Percentiles rank a stretch among this genome's conserved stretches.
Conservation (phyloP, 1,284 basidiomycete genomes). For the Vanrija sp. region DNA sequence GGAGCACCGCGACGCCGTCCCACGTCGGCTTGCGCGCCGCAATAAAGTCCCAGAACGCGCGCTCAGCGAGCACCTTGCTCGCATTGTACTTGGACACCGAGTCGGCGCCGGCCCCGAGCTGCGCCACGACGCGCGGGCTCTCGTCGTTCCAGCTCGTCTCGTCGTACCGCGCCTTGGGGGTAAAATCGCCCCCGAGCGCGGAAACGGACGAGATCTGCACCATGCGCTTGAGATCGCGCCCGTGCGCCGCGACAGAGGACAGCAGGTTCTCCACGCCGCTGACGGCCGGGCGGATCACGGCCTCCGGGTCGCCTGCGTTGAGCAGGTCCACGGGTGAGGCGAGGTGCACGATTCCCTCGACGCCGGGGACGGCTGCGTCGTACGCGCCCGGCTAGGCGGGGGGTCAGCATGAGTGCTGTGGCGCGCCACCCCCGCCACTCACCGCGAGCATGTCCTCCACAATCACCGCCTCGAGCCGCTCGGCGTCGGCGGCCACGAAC, state of each 20-base stretch:
- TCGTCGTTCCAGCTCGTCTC: conserved; percentile 9
- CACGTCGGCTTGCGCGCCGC: not conserved
- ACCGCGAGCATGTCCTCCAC: conserved; percentile 54
- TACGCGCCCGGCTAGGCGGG: conserved; percentile 57
- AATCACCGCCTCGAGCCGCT: conserved; percentile 42
- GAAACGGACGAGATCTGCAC: not conserved
- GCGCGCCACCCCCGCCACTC: too few species aligned
- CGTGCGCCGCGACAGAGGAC: not conserved
- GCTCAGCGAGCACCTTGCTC: conserved; percentile 30
- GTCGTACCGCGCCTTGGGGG: not conserved
- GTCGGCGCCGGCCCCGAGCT: conserved; percentile 1
- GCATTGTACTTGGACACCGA: conserved; percentile 6
- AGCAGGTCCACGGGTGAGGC: conserved; percentile 15
- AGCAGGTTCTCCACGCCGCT: not conserved
- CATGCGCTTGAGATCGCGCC: not conserved
- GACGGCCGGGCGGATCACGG: conserved; percentile 4
- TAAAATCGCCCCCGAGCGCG: not conserved
- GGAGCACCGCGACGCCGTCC: conserved; percentile 12
- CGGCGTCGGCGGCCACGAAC: conserved; percentile 52
- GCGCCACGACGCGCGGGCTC: not conserved
- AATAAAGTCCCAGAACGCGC: conserved; percentile 31
- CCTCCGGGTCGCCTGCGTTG: not conserved
- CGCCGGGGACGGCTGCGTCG: conserved; percentile 62
- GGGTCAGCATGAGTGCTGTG: too few species aligned
- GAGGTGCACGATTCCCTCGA: conserved; percentile 56